phyloP scores from a whole-genome alignment of 73 alveolate species.

The Tetrahymena borealis region DNA sequence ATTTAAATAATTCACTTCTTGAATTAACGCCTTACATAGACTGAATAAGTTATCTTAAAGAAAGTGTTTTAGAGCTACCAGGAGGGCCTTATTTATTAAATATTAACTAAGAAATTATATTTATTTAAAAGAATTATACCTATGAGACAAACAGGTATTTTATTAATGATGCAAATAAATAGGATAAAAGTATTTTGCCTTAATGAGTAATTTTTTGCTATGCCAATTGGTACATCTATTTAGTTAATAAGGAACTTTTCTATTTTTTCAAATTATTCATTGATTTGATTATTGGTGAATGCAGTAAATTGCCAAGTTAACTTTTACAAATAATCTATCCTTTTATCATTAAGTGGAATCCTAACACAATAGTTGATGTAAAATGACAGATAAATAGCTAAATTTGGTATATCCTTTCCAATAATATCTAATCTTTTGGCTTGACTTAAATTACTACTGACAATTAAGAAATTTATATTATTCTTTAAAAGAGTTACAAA shows the following conservation, averaged over 20 bases:
- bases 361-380: neutral
- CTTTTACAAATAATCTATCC: neutral
- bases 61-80: constrained; percentile 65
- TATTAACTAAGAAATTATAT: neutral
- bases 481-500: neutral
- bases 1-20: neutral
- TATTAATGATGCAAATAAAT: neutral
- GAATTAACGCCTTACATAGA: constrained; percentile 8
- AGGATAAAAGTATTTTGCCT: neutral
- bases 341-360: neutral
- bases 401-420: neutral
- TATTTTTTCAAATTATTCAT: neutral
- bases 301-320: neutral
- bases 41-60: constrained; percentile 42
- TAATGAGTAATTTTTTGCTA: neutral
- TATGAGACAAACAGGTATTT: neutral
- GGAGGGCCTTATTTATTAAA: constrained; percentile 19
- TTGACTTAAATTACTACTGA: neutral
- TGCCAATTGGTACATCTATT: neutral
- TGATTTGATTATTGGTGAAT: neutral
- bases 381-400: neutral
- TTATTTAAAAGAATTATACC: neutral
- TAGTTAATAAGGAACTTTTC: neutral
- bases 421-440: neutral
- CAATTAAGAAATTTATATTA: neutral